Evolutionary conservation across 208 protist species (phyloP), one percentile per base, ranked within the genome.

Genomic region (Acanthamoeba castellanii): DNA sequence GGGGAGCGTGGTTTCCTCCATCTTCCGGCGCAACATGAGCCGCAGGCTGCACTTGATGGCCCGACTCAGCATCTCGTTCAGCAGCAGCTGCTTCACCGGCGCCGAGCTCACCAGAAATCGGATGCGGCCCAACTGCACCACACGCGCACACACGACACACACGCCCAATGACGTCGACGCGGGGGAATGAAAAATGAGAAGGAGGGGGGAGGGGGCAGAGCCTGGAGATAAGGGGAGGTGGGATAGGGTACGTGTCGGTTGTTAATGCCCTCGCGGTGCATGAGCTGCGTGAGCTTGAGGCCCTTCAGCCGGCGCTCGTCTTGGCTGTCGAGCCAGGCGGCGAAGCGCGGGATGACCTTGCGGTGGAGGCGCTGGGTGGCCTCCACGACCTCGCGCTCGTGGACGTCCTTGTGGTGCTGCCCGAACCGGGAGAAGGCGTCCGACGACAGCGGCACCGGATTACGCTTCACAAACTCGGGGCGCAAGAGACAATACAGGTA

Each of bases 21-120:
- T 93, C 32, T 93, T 81, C 2, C 34, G 66, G 13, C 89, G 89
- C 6, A 94, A 68, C 72, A 72, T 57, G 7, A 50, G 45, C 32
- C 90, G 64, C 22, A 94, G 55, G n/a, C 42, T 61, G 37, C 55
- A 72, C 47, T 94, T 94, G 52, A 94, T 68, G 5, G 70, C 72
- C 11, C 90, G 61, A 34, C 90, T 72, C 16, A 94, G 50, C 90
- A 94, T 94, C 70, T 94, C 90, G 32, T 57, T 84, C 18, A 94
- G 70, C n/a, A 94, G 22, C 42, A 94, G 64, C 34, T 57, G 50
- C 90, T 94, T 94, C 64, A 68, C 90, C 6, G 16, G 42, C 5
- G 18, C 32, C 1, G 32, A 3, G 22, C 3, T 92, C 32, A 68
- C 57, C 18, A 78, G 57, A 47, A 27, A 78, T 3, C 87, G 87